Base-by-base conservation (phyloP, 805 yeast genomes). In the Candida insectorum region DNA sequence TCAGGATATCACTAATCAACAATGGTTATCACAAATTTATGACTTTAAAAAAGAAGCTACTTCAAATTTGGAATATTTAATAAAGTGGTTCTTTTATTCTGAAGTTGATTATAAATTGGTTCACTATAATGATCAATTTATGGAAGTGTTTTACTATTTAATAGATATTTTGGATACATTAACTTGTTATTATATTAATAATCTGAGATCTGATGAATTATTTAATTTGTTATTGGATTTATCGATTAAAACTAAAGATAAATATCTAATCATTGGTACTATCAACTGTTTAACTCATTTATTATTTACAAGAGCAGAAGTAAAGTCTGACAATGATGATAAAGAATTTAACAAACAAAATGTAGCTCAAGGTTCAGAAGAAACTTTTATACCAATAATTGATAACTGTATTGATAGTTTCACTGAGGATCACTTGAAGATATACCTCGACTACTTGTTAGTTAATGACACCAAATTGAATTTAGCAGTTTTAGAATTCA, bases 151-250 rank as follows among this genome's bases (percentile, higher is more conserved):
- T 28, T 73, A 70, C 37, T 85, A 85, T 53, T 62, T 80, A 10
- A 57, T 86, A 33, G 98, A 93, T 56, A 73, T 88, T 20, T 73
- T 85, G 41, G 97, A 93, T 54, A 80, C 89, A 2, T 74, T 88
- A 20, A 77, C 91, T 3, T 82, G 96, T 26, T 86, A 85, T 56
- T 70, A 84, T 45, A 77, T 88, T 4, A 89, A 93, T 19, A 83
- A 81, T 17, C 69, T 77, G 16, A 71, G 77, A 31, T 79, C 81
- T 45, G 93, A 88, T 51, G 75, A 75, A 11, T 55, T 88, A 42
- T 79, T 88, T 56, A 53, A 71, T 34, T 64, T 71, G 2, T 62
- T 87, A 32, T 62, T 79, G 16, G 52, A 61, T 5, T 64, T 79
- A 16, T 65, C 87, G 34, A 56, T 58, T 21, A 48, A 57, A 17